phyloP scores from a whole-genome alignment of 2,329 filamentous ascomycete genomes.

The Penicillium sp. region DNA sequence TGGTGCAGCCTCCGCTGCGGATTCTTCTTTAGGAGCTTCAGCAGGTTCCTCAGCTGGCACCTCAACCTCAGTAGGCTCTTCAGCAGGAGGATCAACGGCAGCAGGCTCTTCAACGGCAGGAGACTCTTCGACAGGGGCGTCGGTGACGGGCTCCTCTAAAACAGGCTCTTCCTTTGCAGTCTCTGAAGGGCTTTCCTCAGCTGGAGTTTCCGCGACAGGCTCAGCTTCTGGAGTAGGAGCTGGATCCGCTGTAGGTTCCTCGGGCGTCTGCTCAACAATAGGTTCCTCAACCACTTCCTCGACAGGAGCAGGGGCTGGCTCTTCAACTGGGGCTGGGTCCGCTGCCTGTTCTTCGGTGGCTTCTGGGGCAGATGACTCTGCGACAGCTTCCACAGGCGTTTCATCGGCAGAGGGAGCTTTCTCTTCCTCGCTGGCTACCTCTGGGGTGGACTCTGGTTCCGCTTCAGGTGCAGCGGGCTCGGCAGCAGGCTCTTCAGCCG shows the following conservation, averaged over 20 bases:
- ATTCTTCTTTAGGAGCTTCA: background rate
- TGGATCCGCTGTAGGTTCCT: background rate
- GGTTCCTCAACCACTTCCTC: background rate
- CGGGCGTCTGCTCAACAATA: background rate
- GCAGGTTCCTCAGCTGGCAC: background rate
- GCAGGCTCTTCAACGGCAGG: background rate
- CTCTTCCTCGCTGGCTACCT: background rate
- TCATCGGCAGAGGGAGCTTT: background rate
- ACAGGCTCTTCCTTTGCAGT: background rate
- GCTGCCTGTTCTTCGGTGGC: slow-evolving; percentile 2
- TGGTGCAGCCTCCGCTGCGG: background rate
- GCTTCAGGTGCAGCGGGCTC: slow-evolving; percentile 4
- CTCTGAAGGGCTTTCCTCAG: background rate
- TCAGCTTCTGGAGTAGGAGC: background rate
- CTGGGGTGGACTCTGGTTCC: background rate
- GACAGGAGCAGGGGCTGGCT: background rate
- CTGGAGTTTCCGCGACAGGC: background rate
- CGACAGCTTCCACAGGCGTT: background rate
- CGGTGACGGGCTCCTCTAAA: background rate
- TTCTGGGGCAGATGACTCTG: background rate
- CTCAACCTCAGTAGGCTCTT: background rate
- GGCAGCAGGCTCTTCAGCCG: slow-evolving; percentile 14
- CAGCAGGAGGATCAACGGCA: background rate
- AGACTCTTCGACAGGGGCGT: background rate
- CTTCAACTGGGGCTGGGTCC: slow-evolving; percentile 9